These are phyloP conservation scores for Clohesyomyces aquaticus DNA, from an alignment of 495 filamentous ascomycete genomes.

Conservation along the genomic window DNA sequence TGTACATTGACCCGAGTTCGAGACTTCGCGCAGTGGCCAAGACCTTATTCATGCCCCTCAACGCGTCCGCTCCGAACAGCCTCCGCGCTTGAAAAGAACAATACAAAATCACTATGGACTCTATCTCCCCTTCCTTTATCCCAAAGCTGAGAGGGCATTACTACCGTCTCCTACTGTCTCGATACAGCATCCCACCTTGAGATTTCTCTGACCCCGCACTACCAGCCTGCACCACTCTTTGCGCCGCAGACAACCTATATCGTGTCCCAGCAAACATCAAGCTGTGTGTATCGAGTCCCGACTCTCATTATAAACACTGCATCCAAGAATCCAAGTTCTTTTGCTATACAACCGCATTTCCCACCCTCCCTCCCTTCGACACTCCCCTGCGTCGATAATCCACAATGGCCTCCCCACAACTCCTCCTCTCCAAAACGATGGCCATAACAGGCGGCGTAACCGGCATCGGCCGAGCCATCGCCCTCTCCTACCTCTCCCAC, in stretches of 20 bases:
- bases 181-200: too few species aligned
- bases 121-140: too few species aligned
- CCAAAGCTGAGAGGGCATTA: too few species aligned
- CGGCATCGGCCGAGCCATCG: conserved; percentile 49
- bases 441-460: conserved; percentile 48
- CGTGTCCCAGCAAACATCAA: too few species aligned
- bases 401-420: conserved; percentile 32
- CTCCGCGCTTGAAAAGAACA: not conserved
- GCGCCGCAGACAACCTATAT: too few species aligned
- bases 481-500: conserved; percentile 47
- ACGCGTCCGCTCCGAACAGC: not conserved
- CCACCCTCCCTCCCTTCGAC: not conserved
- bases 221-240: too few species aligned
- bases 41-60: conserved; percentile 63
- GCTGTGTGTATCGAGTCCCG: too few species aligned
- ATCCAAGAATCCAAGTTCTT: not conserved
- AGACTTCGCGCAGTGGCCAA: conserved; percentile 15
- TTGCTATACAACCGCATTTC: not conserved
- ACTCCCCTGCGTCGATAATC: not conserved
- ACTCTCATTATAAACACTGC: too few species aligned
- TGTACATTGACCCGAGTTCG: not conserved
- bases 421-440: conserved; percentile 46
- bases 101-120: too few species aligned
- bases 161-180: too few species aligned
- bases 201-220: too few species aligned